phyloP scores from a whole-genome alignment of 2,329 filamentous ascomycete genomes.

The Graphilbum ipis-grandicollis region DNA sequence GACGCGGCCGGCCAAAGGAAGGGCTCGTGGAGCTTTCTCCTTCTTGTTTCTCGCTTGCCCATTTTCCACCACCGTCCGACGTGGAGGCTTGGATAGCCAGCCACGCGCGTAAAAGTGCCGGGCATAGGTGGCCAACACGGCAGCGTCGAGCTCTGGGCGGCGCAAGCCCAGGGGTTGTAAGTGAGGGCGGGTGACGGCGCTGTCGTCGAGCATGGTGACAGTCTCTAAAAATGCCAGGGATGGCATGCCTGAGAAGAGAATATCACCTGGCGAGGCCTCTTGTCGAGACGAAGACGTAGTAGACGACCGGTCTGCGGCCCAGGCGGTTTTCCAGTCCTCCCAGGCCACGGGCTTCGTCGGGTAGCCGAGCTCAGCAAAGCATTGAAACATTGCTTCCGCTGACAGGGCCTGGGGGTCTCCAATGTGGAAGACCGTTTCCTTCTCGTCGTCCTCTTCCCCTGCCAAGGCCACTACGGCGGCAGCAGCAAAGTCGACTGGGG shows the following conservation, averaged over 20 bases:
- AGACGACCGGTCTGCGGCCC: constrained; percentile 38
- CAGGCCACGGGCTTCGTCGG: constrained; percentile 47
- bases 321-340: constrained; percentile 58
- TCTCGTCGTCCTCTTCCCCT: not conserved
- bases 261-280: constrained; percentile 60
- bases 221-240: constrained; percentile 52
- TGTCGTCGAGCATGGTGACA: constrained; percentile 57
- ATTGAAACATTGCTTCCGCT: constrained; percentile 47
- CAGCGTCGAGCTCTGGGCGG: constrained; percentile 50
- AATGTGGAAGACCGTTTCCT: constrained; percentile 46
- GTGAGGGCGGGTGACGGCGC: constrained; percentile 21
- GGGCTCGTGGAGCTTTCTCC: constrained; percentile 18
- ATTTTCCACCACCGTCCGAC: too few relatives aligned
- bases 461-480: constrained; percentile 55
- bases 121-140: constrained; percentile 60
- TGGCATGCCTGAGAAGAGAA: constrained; percentile 67
- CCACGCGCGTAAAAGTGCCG: constrained; percentile 68
- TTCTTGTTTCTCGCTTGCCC: constrained; percentile 6
- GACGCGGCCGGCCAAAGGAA: constrained; percentile 49
- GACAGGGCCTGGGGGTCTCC: constrained; percentile 55
- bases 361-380: constrained; percentile 51
- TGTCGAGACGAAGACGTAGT: not conserved
- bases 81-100: constrained; percentile 39
- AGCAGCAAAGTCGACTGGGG: constrained; percentile 66
- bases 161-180: constrained; percentile 40